Evolutionary conservation across 2,329 filamentous ascomycete genomes (phyloP).

Genomic region (Nigrospora sphaerica): DNA sequence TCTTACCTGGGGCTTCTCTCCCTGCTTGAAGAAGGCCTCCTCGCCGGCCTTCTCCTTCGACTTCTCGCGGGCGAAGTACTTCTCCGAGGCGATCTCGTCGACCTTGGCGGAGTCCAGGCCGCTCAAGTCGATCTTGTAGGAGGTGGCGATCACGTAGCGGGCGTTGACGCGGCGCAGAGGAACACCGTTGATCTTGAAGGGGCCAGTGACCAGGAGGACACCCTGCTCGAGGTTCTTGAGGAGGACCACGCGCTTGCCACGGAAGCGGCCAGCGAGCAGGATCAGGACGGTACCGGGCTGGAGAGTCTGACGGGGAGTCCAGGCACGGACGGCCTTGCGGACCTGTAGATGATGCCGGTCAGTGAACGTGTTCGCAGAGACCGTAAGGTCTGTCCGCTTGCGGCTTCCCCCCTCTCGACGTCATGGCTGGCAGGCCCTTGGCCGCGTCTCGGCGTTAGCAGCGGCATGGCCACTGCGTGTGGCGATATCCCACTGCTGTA

Average conservation of each 20-base stretch:
- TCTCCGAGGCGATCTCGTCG: constrained; percentile 63
- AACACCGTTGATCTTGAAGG: constrained; percentile 99
- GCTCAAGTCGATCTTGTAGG: constrained; percentile 74
- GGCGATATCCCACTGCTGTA: too few species aligned
- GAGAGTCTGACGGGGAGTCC: constrained; percentile 82
- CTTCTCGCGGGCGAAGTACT: constrained; percentile 98
- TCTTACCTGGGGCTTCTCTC: constrained; percentile 93
- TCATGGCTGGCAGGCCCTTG: too few species aligned
- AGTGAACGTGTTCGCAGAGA: neutral
- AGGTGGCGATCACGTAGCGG: constrained; percentile 89
- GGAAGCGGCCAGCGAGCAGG: constrained; percentile 98
- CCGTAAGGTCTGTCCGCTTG: too few species aligned
- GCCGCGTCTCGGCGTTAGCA: too few species aligned
- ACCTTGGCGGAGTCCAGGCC: constrained; percentile 90
- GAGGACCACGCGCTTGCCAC: constrained; percentile 98
- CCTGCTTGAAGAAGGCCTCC: constrained; percentile 99
- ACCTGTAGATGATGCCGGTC: constrained; percentile 47
- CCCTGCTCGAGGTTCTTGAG: constrained; percentile 97
- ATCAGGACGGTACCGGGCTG: constrained; percentile 95
- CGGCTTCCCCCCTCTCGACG: too few species aligned
- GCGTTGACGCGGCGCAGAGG: constrained; percentile 91
- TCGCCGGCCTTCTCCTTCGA: constrained; percentile 89
- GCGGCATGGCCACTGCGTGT: too few species aligned
- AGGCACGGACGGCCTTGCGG: constrained; percentile 87
- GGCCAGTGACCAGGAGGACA: constrained; percentile 96